Conservation (phyloP, 768 basidiomycete genomes). For the Hygrocybe punicea region DNA sequence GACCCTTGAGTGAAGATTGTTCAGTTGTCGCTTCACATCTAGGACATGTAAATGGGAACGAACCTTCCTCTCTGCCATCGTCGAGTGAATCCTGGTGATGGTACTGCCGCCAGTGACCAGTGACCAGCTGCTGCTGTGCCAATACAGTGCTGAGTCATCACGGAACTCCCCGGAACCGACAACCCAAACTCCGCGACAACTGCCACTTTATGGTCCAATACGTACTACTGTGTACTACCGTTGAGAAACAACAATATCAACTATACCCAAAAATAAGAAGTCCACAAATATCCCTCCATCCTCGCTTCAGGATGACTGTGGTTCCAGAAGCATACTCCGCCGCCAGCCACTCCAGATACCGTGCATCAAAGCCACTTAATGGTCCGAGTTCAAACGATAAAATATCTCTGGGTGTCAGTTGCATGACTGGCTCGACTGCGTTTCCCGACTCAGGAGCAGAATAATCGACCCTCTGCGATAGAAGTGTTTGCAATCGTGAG, state of each 20-base stretch:
- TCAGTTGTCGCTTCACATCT: background rate
- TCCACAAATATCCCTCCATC: conserved; percentile 51
- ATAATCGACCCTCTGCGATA: conserved; percentile 16
- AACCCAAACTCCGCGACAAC: background rate
- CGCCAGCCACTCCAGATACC: conserved; percentile 74
- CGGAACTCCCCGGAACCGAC: background rate
- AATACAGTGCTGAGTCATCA: background rate
- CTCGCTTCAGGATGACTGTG: conserved; percentile 41
- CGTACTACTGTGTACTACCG: background rate
- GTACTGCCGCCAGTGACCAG: background rate
- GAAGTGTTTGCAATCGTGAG: conserved; percentile 41
- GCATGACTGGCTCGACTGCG: conserved; percentile 31
- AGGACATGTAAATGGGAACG: background rate
- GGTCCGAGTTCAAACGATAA: conserved; percentile 70
- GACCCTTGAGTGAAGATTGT: conserved; percentile 12
- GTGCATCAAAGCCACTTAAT: conserved; percentile 65
- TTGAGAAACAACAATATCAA: too few relatives aligned
- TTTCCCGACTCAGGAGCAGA: background rate
- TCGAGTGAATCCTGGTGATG: background rate
- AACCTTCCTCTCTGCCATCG: conserved; percentile 36
- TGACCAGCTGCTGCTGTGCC: background rate
- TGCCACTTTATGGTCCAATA: too few relatives aligned
- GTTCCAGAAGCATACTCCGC: conserved; percentile 57
- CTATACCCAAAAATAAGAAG: conserved; percentile 42
- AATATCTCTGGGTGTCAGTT: conserved; percentile 60